A percentile compares a stretch with the other conserved stretches of the same genome.
These are phyloP conservation scores for Hypoxylon trugodes DNA, from an alignment of 495 filamentous ascomycete genomes.

Conservation along the genomic window DNA sequence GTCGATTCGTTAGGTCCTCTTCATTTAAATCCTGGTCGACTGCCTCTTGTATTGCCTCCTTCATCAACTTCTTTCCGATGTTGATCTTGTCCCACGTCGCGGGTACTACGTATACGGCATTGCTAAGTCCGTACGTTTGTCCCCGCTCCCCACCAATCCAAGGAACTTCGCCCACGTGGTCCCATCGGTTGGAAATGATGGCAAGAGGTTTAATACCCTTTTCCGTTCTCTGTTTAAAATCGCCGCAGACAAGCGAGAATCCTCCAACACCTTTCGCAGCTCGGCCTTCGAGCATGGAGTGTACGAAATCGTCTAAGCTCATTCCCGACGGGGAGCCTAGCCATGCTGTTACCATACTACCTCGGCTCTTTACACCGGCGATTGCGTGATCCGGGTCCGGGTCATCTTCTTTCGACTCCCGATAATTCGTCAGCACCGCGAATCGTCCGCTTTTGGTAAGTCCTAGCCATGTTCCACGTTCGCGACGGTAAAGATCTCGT, in stretches of 20 bases:
- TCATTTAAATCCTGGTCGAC: slow-evolving; percentile 61
- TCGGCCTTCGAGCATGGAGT: slow-evolving; percentile 70
- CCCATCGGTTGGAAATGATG: slow-evolving; percentile 88
- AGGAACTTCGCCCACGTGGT: slow-evolving; percentile 66
- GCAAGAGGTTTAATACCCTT: slow-evolving; percentile 72
- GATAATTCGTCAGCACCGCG: slow-evolving; percentile 93
- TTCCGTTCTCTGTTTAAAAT: slow-evolving; percentile 61
- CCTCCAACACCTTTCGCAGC: slow-evolving; percentile 82
- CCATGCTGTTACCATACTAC: slow-evolving; percentile 88
- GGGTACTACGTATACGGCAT: slow-evolving; percentile 76
- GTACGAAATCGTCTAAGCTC: slow-evolving; percentile 70
- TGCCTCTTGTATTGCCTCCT: slow-evolving; percentile 50
- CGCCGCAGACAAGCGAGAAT: slow-evolving; percentile 90
- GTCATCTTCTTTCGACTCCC: slow-evolving; percentile 70
- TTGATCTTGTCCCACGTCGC: slow-evolving; percentile 82
- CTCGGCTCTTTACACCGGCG: slow-evolving; percentile 72
- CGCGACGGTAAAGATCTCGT: slow-evolving; percentile 59
- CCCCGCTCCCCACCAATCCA: slow-evolving; percentile 74
- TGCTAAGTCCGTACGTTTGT: slow-evolving; percentile 82
- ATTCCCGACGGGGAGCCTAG: slow-evolving; percentile 63
- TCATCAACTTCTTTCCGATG: slow-evolving; percentile 58
- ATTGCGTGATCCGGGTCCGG: slow-evolving; percentile 57
- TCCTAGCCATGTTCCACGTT: slow-evolving; percentile 90
- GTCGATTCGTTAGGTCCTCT: slow-evolving; percentile 70
- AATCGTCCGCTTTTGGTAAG: slow-evolving; percentile 85